These are phyloP conservation scores for Quercus tomentella DNA, from an alignment of 331 rosid genomes.

Conservation along the genomic window DNA sequence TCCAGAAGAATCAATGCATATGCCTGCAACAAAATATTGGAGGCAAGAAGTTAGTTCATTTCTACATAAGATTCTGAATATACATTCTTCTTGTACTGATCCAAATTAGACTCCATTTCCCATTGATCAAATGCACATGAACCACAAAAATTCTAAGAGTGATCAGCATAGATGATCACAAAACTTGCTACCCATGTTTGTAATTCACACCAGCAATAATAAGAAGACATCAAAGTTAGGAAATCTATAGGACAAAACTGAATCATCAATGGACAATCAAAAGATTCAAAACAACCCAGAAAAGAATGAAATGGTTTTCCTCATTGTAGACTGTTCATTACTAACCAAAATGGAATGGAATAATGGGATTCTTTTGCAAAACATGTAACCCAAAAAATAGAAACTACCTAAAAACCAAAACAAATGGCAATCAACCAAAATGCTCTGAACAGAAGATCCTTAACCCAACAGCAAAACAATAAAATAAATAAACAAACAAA, in stretches of 20 bases:
- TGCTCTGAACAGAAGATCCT: constrained; percentile 6
- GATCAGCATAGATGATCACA: constrained; percentile 1
- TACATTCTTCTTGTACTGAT: constrained; percentile 3
- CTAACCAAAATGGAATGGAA: not conserved
- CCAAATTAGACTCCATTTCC: not conserved
- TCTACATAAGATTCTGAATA: constrained; percentile 1
- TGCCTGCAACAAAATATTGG: constrained; percentile 33
- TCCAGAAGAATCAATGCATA: constrained; percentile 25
- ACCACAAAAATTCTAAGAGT: not conserved
- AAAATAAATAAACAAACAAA: not conserved
- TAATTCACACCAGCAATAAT: not conserved
- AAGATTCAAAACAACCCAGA: not conserved
- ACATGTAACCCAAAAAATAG: not conserved
- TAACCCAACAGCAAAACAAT: constrained; percentile 13
- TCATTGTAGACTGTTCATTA: not conserved
- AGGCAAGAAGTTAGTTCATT: constrained; percentile 20
- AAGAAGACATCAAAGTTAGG: not conserved
- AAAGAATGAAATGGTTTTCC: not conserved
- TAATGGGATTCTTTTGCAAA: not conserved
- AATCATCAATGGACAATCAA: not conserved
- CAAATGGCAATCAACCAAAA: constrained; percentile 13
- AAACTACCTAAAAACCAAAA: constrained; percentile 6
- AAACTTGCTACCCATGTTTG: constrained; percentile 6
- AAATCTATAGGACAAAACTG: not conserved
- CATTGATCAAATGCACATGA: constrained; percentile 5